A percentile compares a stretch with the other conserved stretches of the same genome.
phyloP scores from a whole-genome alignment of 176 grass and related monocot species.

The Chloris gayana region DNA sequence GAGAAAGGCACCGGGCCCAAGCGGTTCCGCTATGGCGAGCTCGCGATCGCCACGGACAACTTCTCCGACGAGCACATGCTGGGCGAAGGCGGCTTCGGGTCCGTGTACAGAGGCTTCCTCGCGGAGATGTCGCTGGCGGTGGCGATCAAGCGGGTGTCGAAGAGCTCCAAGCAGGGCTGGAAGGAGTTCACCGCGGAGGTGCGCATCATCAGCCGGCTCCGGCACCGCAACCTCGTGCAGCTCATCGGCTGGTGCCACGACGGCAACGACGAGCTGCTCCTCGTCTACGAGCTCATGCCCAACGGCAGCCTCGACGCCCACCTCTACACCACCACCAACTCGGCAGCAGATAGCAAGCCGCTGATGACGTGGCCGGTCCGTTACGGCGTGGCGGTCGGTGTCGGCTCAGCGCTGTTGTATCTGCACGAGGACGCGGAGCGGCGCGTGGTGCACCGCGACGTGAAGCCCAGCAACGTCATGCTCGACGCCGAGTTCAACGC shows the following conservation, averaged over 20 bases:
- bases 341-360: neutral
- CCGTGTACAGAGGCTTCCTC: constrained; percentile 20
- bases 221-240: constrained; percentile 64
- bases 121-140: neutral
- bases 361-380: constrained; percentile 39
- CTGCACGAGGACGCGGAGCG: constrained; percentile 48
- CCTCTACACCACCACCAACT: constrained; percentile 26
- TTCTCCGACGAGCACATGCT: constrained; percentile 31
- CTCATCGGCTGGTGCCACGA: constrained; percentile 68
- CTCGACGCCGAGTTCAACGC: constrained; percentile 27
- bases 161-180: constrained; percentile 45
- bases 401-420: constrained; percentile 1
- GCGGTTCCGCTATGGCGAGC: constrained; percentile 37
- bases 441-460: constrained; percentile 34
- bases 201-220: constrained; percentile 56
- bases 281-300: constrained; percentile 40
- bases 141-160: constrained; percentile 33
- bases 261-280: constrained; percentile 29
- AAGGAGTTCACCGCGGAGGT: constrained; percentile 67
- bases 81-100: constrained; percentile 22
- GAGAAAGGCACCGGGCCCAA: constrained; percentile 33
- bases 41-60: constrained; percentile 33
- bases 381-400: constrained; percentile 19
- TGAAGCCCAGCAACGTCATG: constrained; percentile 52
- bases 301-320: constrained; percentile 60